phyloP scores from a whole-genome alignment of 2,329 filamentous ascomycete species.

The Alternaria gaisen region DNA sequence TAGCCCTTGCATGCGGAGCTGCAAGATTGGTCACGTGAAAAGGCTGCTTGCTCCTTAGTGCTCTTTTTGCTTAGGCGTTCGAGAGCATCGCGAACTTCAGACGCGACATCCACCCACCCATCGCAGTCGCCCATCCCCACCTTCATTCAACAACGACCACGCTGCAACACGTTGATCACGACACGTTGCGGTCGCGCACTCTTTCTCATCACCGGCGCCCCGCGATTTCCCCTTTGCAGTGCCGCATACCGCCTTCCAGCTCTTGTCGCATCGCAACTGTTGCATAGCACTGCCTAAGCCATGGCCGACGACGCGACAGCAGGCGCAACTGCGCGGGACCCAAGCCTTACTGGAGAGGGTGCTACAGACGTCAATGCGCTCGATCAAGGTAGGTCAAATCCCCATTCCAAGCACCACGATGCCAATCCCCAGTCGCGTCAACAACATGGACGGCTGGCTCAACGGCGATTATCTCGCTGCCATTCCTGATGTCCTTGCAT shows the following conservation, averaged over 20 bases:
- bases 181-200: slow-evolving; percentile 17
- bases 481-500: background rate
- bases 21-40: slow-evolving; percentile 24
- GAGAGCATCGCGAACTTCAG: slow-evolving; percentile 43
- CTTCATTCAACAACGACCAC: slow-evolving; percentile 28
- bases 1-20: slow-evolving; percentile 24
- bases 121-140: slow-evolving; percentile 42
- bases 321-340: slow-evolving; percentile 40
- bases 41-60: slow-evolving; percentile 23
- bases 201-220: slow-evolving; percentile 15
- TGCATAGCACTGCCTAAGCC: slow-evolving; percentile 24
- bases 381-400: slow-evolving; percentile 45
- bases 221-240: slow-evolving; percentile 21
- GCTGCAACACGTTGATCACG: slow-evolving; percentile 15
- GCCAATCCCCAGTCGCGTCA: slow-evolving; percentile 13
- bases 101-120: slow-evolving; percentile 40
- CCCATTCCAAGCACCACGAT: background rate
- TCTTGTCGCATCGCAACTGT: slow-evolving; percentile 32
- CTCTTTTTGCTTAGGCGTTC: slow-evolving; percentile 23
- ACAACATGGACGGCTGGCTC: slow-evolving; percentile 9
- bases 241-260: slow-evolving; percentile 27
- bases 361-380: slow-evolving; percentile 34
- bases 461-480: background rate
- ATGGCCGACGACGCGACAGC: slow-evolving; percentile 50
- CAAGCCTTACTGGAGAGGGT: slow-evolving; percentile 34